These are phyloP conservation scores for Angomonas deanei DNA, from an alignment of 208 protist genomes.

Conservation along the genomic window DNA sequence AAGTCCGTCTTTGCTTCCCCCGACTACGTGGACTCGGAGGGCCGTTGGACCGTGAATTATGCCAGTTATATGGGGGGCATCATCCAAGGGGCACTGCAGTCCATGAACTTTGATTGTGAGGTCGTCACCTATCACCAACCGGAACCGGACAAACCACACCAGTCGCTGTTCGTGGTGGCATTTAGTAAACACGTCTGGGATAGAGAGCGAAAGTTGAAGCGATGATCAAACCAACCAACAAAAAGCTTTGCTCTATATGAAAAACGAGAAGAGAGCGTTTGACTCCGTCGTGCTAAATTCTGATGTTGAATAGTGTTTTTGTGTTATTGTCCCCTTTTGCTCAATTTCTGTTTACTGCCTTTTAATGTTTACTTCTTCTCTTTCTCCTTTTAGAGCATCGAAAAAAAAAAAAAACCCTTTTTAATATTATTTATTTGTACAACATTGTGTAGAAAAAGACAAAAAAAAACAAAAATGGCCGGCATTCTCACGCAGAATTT, in stretches of 20 bases:
- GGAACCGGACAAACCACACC: conserved; percentile 54
- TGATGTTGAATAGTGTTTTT: no score
- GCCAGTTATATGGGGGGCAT: conserved; percentile 82
- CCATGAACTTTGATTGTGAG: conserved; percentile 71
- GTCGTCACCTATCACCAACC: conserved; percentile 83
- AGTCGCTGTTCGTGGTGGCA: conserved; percentile 77
- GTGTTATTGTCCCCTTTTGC: no score
- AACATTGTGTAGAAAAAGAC: not conserved
- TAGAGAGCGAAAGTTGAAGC: conserved; percentile 45
- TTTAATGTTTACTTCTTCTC: conserved; percentile 9
- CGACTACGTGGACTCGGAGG: conserved; percentile 71
- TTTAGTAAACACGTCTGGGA: conserved; percentile 81
- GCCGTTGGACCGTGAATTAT: conserved; percentile 79
- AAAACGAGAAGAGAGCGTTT: no score
- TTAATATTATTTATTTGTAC: conserved; percentile 16
- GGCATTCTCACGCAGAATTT: conserved; percentile 78
- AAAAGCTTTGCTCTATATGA: not conserved
- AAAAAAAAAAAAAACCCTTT: conserved; percentile 1
- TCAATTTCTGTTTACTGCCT: not conserved
- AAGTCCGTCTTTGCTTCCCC: conserved; percentile 60
- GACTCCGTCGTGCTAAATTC: no score
- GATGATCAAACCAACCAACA: conserved; percentile 14
- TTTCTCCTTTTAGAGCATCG: conserved; percentile 17
- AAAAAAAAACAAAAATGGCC: conserved; percentile 32
- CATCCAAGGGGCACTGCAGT: conserved; percentile 63